Evolutionary conservation across 306 rosid genomes (phyloP), one percentile per base, ranked within the genome.

Genomic region (Nissolia schottii): DNA sequence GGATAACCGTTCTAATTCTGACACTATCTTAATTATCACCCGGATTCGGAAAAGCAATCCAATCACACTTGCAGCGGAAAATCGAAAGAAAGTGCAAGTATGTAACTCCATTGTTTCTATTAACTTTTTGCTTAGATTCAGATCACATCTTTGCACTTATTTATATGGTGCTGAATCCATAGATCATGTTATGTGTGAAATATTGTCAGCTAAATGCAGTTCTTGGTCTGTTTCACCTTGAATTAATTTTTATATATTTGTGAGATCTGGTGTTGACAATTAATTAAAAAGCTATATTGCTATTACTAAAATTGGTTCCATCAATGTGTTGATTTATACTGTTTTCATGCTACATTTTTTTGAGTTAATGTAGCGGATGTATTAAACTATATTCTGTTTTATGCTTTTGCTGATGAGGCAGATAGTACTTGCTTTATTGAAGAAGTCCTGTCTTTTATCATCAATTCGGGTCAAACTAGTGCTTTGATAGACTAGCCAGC

Each of bases 61-160:
- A 38, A 89, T 94, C 85, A 78, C 84, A 67, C 88, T 94, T 32
- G 92, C 88, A 7, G 95, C 87, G 32, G 96, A 87, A 87, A 94
- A 94, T 77, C 86, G 87, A 71, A 92, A 87, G 83, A 94, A 87
- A 82, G 85, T 94, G 87, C 96, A 89, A 81, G 99, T 94, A 85
- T 67, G 89, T 15, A 71, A 55, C 29, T 46, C 12, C 32, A 69
- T 23, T 37, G 31, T 53, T 67, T 31, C 60, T 53, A 24, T 73
- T 38, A 20, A 28, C 43, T 23, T 49, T 67, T 77, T 62, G 49
- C 35, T 18, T 75, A 41, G 61, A 25, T 31, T 53, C 25, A 34
- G 59, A 66, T 79, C 3, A 60, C 66, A 37, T 65, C 70, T 31
- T 48, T 4, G 50, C 62, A 73, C 64, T 65, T 66, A 16, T 71